These are phyloP conservation scores for Starmera amethionina DNA, from an alignment of 805 yeast genomes.

Conservation along the genomic window DNA sequence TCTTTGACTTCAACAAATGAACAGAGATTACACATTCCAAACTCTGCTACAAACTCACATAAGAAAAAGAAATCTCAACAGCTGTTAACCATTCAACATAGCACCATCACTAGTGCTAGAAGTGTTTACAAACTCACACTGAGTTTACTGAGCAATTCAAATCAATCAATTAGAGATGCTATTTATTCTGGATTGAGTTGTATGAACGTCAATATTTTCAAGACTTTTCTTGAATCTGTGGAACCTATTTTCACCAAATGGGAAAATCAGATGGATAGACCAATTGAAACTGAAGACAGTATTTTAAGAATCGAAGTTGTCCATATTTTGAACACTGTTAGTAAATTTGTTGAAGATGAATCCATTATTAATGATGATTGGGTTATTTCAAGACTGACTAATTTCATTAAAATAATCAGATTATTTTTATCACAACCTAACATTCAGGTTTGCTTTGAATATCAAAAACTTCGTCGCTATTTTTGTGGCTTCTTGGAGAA, in stretches of 20 bases:
- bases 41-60: slow-evolving; percentile 37
- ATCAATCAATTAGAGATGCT: slow-evolving; percentile 68
- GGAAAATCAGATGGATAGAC: slow-evolving; percentile 35
- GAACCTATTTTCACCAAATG: slow-evolving; percentile 50
- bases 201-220: slow-evolving; percentile 81
- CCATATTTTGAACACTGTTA: slow-evolving; percentile 64
- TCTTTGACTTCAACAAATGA: slow-evolving; percentile 85
- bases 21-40: slow-evolving; percentile 64
- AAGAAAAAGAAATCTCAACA: slow-evolving; percentile 69
- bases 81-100: slow-evolving; percentile 74
- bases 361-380: slow-evolving; percentile 53
- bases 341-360: slow-evolving; percentile 45
- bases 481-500: slow-evolving; percentile 77
- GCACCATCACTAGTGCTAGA: slow-evolving; percentile 85
- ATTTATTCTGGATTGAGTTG: slow-evolving; percentile 85
- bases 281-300: slow-evolving; percentile 27
- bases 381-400: slow-evolving; percentile 54
- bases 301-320: slow-evolving; percentile 63
- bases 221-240: slow-evolving; percentile 67
- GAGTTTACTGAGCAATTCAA: slow-evolving; percentile 67
- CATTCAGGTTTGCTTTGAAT: slow-evolving; percentile 57
- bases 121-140: slow-evolving; percentile 81
- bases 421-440: slow-evolving; percentile 43
- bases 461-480: slow-evolving; percentile 69
- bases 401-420: slow-evolving; percentile 53